Percentiles rank a stretch among this genome's conserved stretches.
These are phyloP conservation scores for Neonectria neomacrospora DNA, from an alignment of 2,329 filamentous ascomycete genomes.

Conservation along the genomic window DNA sequence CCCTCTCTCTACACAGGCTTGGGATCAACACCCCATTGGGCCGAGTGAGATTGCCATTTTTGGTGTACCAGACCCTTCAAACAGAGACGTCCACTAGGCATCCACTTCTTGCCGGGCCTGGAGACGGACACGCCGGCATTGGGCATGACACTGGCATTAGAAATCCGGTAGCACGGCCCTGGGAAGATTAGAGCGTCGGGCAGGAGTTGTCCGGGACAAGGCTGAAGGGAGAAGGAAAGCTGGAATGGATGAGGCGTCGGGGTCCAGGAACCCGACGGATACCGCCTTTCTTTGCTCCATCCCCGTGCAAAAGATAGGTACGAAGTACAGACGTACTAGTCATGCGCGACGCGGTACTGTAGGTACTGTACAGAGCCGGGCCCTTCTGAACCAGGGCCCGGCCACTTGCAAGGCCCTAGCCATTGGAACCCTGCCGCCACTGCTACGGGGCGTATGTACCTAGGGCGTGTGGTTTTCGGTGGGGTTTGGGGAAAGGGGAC, in stretches of 20 bases:
- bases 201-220: not conserved
- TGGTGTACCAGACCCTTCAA: slow-evolving; percentile 1
- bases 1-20: too few relatives aligned
- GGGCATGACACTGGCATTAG: not conserved
- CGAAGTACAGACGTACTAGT: too few relatives aligned
- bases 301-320: too few relatives aligned
- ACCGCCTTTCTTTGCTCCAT: too few relatives aligned
- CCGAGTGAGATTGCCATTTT: slow-evolving; percentile 9
- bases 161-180: not conserved
- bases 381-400: not conserved
- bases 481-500: not conserved
- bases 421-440: slow-evolving; percentile 11
- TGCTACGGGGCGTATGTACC: slow-evolving; percentile 1
- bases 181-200: not conserved
- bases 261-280: not conserved
- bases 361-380: not conserved
- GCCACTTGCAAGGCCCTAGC: slow-evolving; percentile 12
- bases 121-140: not conserved
- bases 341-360: too few relatives aligned
- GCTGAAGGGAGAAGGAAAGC: not conserved
- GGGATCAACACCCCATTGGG: slow-evolving; percentile 1
- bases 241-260: not conserved
- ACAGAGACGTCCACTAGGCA: not conserved
- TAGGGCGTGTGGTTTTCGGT: not conserved
- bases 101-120: not conserved